Conservation (phyloP, 1,139 yeast species). For the Kodamaea derodonti region DNA sequence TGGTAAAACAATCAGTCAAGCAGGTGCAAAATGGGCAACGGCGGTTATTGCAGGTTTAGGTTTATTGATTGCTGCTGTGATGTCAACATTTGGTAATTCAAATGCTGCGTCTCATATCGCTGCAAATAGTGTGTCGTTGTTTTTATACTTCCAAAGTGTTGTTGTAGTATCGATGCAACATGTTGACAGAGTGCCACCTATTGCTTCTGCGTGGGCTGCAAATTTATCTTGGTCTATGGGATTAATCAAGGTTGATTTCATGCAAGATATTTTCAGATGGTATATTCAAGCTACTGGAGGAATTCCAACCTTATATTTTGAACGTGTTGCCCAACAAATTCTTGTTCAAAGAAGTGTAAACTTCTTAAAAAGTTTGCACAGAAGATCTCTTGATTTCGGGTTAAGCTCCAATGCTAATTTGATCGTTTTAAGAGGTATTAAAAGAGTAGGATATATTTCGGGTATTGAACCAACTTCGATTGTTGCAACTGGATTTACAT, state of each 20-base stretch:
- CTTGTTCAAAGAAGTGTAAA: conserved; percentile 61
- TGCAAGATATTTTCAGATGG: conserved; percentile 80
- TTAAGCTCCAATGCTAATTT: conserved; percentile 46
- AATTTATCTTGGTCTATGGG: conserved; percentile 89
- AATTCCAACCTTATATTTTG: conserved; percentile 56
- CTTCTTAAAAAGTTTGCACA: conserved; percentile 22
- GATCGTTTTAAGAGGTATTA: conserved; percentile 67
- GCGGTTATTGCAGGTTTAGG: conserved; percentile 79
- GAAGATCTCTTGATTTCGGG: conserved; percentile 25
- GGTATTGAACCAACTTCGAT: conserved; percentile 70
- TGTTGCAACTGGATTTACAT: conserved; percentile 73
- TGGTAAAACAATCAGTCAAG: conserved; percentile 71
- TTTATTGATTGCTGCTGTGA: conserved; percentile 60
- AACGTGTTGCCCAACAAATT: conserved; percentile 54
- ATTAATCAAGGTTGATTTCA: conserved; percentile 58
- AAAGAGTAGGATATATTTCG: conserved; percentile 65
- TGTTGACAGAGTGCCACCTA: conserved; percentile 73
- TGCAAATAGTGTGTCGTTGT: conserved; percentile 70
- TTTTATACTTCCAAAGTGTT: conserved; percentile 73
- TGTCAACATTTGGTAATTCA: conserved; percentile 73
- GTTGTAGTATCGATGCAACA: conserved; percentile 70
- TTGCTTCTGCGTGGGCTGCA: conserved; percentile 78
- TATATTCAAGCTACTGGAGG: conserved; percentile 80
- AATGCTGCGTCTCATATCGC: conserved; percentile 76
- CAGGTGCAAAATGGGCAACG: conserved; percentile 81